phyloP scores from a whole-genome alignment of 495 filamentous ascomycete genomes.

The Aspergillus hancockii region DNA sequence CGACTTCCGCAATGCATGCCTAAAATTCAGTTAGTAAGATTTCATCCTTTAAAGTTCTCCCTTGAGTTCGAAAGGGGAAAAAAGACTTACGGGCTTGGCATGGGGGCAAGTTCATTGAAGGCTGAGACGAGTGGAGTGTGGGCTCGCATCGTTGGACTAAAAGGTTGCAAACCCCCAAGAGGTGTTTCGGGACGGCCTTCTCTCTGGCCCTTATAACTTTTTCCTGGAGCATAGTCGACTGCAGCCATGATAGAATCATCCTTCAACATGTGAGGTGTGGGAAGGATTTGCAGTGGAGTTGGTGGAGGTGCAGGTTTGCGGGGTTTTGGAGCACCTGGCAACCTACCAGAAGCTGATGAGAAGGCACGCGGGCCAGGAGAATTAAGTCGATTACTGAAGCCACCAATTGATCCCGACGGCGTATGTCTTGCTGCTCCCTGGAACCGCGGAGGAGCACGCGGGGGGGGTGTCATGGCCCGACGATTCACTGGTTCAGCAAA shows the following conservation, averaged over 20 bases:
- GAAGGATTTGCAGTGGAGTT: constrained; percentile 68
- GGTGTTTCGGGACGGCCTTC: constrained; percentile 81
- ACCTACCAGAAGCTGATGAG: constrained; percentile 65
- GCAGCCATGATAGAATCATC: constrained; percentile 78
- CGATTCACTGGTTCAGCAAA: constrained; percentile 82
- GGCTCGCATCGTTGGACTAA: constrained; percentile 65
- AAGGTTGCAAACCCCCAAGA: constrained; percentile 71
- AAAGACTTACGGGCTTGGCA: constrained; percentile 83
- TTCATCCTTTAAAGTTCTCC: constrained; percentile 5
- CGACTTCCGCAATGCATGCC: constrained; percentile 85
- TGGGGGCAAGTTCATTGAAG: constrained; percentile 80
- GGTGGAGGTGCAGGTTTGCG: constrained; percentile 74
- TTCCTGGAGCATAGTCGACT: constrained; percentile 85
- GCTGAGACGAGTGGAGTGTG: constrained; percentile 77
- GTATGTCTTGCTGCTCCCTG: constrained; percentile 51
- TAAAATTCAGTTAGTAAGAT: constrained; percentile 39
- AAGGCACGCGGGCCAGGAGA: constrained; percentile 61
- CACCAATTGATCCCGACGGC: constrained; percentile 47
- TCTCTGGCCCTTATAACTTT: constrained; percentile 63
- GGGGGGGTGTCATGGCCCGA: constrained; percentile 96
- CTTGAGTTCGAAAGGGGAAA: constrained; percentile 4
- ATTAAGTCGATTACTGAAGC: constrained; percentile 41
- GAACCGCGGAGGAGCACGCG: constrained; percentile 74
- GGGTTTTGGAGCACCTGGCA: constrained; percentile 48
- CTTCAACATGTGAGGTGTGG: constrained; percentile 81